Conservation (phyloP, 805 yeast species). For the Clavispora carvajalis region DNA sequence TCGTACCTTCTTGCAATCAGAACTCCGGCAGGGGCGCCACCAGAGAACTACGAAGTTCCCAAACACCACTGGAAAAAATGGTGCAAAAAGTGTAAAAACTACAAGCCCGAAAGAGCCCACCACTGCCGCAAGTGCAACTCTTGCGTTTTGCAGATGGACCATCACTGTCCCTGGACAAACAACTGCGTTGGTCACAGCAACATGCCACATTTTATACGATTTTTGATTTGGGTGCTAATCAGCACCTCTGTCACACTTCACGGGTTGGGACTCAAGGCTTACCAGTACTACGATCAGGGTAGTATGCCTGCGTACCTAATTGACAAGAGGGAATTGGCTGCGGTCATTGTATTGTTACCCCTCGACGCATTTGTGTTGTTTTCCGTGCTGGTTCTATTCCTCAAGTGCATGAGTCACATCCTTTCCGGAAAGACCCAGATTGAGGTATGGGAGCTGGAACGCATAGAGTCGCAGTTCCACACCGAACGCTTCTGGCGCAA, state of each 20-base stretch:
- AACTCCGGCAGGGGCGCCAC: constrained; percentile 63
- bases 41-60: constrained; percentile 33
- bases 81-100: constrained; percentile 66
- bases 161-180: constrained; percentile 89
- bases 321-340: constrained; percentile 45
- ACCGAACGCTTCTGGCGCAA: constrained; percentile 50
- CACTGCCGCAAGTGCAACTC: constrained; percentile 75
- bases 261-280: constrained; percentile 37
- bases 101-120: constrained; percentile 80
- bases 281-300: constrained; percentile 42
- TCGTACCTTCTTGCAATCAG: constrained; percentile 67
- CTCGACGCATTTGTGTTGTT: constrained; percentile 54
- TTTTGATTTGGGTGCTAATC: constrained; percentile 59
- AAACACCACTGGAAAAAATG: constrained; percentile 56
- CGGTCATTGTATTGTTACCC: constrained; percentile 51
- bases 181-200: constrained; percentile 83
- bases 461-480: constrained; percentile 63
- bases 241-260: constrained; percentile 44
- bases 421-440: constrained; percentile 78
- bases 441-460: constrained; percentile 87
- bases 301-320: constrained; percentile 54
- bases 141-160: constrained; percentile 89
- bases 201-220: constrained; percentile 74
- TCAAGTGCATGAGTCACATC: constrained; percentile 57
- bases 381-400: constrained; percentile 52